Conservation (phyloP, 2,329 filamentous ascomycete genomes). For the Aaosphaeria arxii region DNA sequence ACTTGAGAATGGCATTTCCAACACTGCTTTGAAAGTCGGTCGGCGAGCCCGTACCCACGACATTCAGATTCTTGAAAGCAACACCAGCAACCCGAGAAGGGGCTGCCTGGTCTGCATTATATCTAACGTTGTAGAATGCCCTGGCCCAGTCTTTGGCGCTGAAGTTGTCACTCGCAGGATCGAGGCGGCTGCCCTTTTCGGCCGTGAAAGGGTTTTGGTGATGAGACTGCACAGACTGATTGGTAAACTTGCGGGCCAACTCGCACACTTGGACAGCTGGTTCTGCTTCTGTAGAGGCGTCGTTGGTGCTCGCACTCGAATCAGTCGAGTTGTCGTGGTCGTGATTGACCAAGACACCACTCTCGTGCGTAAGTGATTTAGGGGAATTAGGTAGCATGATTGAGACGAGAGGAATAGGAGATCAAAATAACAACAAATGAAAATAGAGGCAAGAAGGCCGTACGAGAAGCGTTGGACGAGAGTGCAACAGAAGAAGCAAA, state of each 20-base stretch:
- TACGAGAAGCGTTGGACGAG: no score
- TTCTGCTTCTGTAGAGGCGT: no score
- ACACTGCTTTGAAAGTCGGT: constrained; percentile 66
- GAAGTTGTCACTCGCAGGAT: constrained; percentile 40
- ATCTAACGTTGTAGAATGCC: constrained; percentile 43
- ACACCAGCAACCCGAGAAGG: constrained; percentile 54
- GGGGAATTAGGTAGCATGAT: no score
- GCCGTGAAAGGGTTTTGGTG: constrained; percentile 30
- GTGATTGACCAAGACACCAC: no score
- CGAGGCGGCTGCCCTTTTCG: constrained; percentile 34
- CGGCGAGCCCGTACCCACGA: constrained; percentile 61
- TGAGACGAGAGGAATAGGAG: no score
- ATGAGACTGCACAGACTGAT: constrained; percentile 33
- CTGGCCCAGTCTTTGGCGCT: constrained; percentile 38
- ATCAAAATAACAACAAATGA: no score
- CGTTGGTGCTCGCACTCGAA: no score
- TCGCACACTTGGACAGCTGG: constrained; percentile 17
- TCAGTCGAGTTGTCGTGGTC: no score
- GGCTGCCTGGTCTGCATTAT: constrained; percentile 46
- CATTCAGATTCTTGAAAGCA: constrained; percentile 59
- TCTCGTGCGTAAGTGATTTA: no score
- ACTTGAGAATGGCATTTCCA: constrained; percentile 36
- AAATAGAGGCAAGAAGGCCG: no score
- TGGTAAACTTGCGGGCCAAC: constrained; percentile 41
- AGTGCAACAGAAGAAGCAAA: no score